Evolutionary conservation across 1,139 yeast genomes (phyloP).

Genomic region (Suhomyces coccinellae): DNA sequence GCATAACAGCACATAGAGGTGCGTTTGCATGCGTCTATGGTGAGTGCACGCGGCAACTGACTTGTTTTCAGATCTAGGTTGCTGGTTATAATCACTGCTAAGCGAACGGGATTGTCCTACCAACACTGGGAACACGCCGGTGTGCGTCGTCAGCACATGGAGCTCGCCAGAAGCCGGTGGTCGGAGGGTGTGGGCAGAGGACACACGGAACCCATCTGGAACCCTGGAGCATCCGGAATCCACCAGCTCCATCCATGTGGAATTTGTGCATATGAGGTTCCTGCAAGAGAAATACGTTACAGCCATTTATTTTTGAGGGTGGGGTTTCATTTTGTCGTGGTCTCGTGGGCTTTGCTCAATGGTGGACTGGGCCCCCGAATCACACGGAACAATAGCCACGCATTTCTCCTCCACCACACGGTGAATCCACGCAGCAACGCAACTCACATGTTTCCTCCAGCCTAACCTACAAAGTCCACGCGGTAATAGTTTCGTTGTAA

Average conservation of each 20-base stretch:
- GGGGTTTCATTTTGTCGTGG: too few relatives aligned
- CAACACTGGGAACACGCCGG: not conserved
- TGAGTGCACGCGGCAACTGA: slow-evolving; percentile 1
- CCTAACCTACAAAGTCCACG: not conserved
- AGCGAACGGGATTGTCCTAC: not conserved
- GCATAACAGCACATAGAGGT: not conserved
- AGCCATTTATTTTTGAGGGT: too few relatives aligned
- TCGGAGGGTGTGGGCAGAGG: too few relatives aligned
- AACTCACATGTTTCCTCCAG: not conserved
- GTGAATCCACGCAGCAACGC: too few relatives aligned
- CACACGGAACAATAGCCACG: not conserved
- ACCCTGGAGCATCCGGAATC: too few relatives aligned
- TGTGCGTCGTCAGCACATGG: not conserved
- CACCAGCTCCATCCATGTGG: too few relatives aligned
- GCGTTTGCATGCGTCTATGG: not conserved
- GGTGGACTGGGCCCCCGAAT: too few relatives aligned
- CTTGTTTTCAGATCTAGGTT: not conserved
- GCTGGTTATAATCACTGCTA: slow-evolving; percentile 1
- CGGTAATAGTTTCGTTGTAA: slow-evolving; percentile 1
- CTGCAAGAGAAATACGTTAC: too few relatives aligned
- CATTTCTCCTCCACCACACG: too few relatives aligned
- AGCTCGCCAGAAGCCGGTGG: not conserved
- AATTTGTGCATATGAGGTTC: too few relatives aligned
- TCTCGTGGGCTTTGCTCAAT: too few relatives aligned
- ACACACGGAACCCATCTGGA: too few relatives aligned